Percentiles rank a stretch among this genome's conserved stretches.
Conservation (phyloP, 2,329 filamentous ascomycete species). For the Fusarium circinatum region DNA sequence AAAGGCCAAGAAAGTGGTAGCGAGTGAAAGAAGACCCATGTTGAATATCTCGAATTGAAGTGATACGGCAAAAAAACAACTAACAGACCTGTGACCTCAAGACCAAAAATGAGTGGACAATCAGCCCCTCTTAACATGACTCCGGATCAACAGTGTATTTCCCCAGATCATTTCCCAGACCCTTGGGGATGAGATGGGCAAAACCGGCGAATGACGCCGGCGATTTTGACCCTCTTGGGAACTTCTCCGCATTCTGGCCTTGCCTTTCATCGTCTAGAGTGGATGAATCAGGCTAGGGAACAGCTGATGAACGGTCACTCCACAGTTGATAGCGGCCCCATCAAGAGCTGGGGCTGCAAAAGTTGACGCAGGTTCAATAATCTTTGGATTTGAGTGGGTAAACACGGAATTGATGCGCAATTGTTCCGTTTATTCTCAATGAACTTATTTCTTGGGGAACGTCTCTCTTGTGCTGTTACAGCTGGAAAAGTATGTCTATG, state of each 20-base stretch:
- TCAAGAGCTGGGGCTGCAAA: background rate
- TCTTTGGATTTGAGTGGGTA: background rate
- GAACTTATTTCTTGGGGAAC: background rate
- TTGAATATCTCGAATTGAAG: background rate
- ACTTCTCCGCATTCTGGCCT: slow-evolving; percentile 6
- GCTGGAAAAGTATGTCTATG: rapidly evolving
- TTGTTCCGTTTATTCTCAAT: background rate
- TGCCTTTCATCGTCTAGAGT: background rate
- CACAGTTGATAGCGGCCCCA: slow-evolving; percentile 7
- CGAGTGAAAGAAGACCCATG: slow-evolving; percentile 19
- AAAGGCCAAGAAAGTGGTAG: slow-evolving; percentile 7
- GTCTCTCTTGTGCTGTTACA: background rate
- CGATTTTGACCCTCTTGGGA: background rate
- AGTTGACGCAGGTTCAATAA: background rate
- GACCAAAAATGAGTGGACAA: background rate
- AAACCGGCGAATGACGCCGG: slow-evolving; percentile 18
- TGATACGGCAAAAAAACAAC: background rate
- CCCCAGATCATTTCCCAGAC: background rate
- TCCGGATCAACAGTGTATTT: background rate
- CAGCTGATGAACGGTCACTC: slow-evolving; percentile 5
- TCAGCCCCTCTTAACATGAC: slow-evolving; percentile 9
- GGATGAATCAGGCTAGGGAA: background rate
- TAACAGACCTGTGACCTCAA: background rate
- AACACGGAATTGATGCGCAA: background rate
- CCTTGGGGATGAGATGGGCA: background rate